A percentile compares a stretch with the other conserved stretches of the same genome.
phyloP scores from a whole-genome alignment of 2,329 filamentous ascomycete species.

The Stemphylium beticola region DNA sequence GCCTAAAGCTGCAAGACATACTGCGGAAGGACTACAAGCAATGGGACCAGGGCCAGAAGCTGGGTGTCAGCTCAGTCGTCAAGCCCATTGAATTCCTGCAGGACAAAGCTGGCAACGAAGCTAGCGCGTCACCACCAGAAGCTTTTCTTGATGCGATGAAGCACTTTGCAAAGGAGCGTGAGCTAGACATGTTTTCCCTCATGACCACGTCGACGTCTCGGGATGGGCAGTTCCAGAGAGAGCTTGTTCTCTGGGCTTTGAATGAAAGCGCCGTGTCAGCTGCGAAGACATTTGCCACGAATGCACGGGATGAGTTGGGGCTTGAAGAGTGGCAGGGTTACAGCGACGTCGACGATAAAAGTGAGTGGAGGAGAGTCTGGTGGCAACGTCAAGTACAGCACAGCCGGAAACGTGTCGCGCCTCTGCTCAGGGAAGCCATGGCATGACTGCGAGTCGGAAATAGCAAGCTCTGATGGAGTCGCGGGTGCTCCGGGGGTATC shows the following conservation, averaged over 20 bases:
- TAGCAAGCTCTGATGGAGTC: conserved; percentile 12
- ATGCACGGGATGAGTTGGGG: conserved; percentile 57
- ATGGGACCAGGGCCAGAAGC: conserved; percentile 64
- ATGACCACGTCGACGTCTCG: conserved; percentile 70
- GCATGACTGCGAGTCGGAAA: conserved; percentile 7
- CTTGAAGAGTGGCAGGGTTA: conserved; percentile 62
- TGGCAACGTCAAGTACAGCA: conserved; percentile 65
- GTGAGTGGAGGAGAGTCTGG: conserved; percentile 67
- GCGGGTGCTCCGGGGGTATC: conserved; percentile 1
- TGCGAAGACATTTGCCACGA: conserved; percentile 61
- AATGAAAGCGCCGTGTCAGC: conserved; percentile 58
- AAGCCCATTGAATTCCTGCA: conserved; percentile 68
- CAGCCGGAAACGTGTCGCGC: conserved; percentile 69
- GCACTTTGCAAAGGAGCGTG: conserved; percentile 62
- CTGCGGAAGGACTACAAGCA: conserved; percentile 85
- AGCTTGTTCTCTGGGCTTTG: conserved; percentile 71
- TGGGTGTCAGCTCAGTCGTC: conserved; percentile 73
- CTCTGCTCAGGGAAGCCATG: conserved; percentile 60
- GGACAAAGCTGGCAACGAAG: conserved; percentile 57
- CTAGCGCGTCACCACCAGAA: conserved; percentile 25
- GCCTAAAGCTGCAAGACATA: conserved; percentile 68
- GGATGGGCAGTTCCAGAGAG: conserved; percentile 64
- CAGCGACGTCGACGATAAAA: conserved; percentile 51
- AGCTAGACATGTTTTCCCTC: conserved; percentile 67
- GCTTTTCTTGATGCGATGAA: conserved; percentile 58